phyloP scores from a whole-genome alignment of 108 stramenopile genomes.

The Cyclotella sp. region DNA sequence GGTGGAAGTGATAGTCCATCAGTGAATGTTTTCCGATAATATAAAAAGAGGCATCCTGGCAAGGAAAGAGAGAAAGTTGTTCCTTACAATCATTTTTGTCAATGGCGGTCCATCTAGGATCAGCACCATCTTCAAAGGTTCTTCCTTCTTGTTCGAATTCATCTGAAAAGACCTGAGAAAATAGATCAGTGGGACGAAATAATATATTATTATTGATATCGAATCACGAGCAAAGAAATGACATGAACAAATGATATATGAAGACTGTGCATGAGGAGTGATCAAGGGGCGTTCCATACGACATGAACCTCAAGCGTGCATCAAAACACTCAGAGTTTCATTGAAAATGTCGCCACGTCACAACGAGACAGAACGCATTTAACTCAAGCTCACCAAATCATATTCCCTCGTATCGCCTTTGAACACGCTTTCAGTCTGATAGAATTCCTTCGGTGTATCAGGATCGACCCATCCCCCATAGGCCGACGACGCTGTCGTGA shows the following conservation, averaged over 20 bases:
- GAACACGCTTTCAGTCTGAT: slow-evolving; percentile 35
- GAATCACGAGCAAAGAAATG: background rate
- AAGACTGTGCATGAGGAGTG: background rate
- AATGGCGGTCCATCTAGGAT: slow-evolving; percentile 96
- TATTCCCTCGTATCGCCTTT: slow-evolving; percentile 60
- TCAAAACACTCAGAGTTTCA: background rate
- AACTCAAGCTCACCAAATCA: slow-evolving; percentile 63
- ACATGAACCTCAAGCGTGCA: background rate
- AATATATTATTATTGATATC: background rate
- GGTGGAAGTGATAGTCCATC: too few relatives aligned
- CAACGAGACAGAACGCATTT: background rate
- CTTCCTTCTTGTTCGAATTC: slow-evolving; percentile 93
- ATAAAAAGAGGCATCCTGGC: too few relatives aligned
- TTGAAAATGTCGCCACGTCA: background rate
- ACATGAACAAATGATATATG: background rate
- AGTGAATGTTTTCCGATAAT: too few relatives aligned
- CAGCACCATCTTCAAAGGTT: slow-evolving; percentile 90
- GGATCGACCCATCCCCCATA: slow-evolving; percentile 80
- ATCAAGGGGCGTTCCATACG: too few relatives aligned
- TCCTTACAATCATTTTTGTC: slow-evolving; percentile 83
- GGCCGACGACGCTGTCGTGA: background rate
- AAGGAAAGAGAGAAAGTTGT: too few relatives aligned
- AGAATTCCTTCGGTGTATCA: slow-evolving; percentile 65
- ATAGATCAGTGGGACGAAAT: background rate
- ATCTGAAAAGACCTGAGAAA: slow-evolving; percentile 85